Evolutionary conservation across 306 rosid genomes (phyloP), one percentile per base, ranked within the genome.

Genomic region (Acacia confusa): DNA sequence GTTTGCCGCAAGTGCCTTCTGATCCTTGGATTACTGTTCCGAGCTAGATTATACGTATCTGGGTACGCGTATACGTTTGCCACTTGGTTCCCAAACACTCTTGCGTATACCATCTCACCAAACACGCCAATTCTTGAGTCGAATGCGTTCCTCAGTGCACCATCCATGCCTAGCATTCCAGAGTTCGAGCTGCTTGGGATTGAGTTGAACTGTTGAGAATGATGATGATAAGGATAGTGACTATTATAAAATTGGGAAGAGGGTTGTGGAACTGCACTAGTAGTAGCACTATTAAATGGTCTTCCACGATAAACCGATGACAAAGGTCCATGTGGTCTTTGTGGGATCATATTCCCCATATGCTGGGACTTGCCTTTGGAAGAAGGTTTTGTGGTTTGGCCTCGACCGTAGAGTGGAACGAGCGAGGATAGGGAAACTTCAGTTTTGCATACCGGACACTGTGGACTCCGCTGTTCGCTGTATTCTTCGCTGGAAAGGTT

Each of bases 391-490:
- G 79, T 40, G 66, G 88, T 82, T 30, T 82, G 88, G 84, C 94
- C 93, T 2, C 85, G 87, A 61, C 97, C 92, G 52, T 95, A 95
- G 52, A 95, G 86, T 13, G 97, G 99, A 84, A 95, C 86, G 4
- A 95, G 71, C 27, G 91, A 89, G 7, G 90, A 71, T 63, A 85
- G 88, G 69, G 97, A 89, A n/a, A 95, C 88, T 63, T 95, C 87
- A 32, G 97, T 85, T 88, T 95, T 95, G 89, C 99, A 95, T 1
- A 95, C 99, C 0, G 99, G 97, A 80, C 99, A 95, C 19, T 85
- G 90, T 20, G 80, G 91, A 30, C 40, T 85, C 67, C 43, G 86
- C 73, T 66, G 72, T 14, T 85, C 83, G 38, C 83, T 82, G 43
- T 75, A 80, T 43, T 75, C 24, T 40, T 84, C 90, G 2, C 79